Evolutionary conservation across 2,329 filamentous ascomycete species (phyloP).

Genomic region (Xenosphaeropsis pyriputrescens): DNA sequence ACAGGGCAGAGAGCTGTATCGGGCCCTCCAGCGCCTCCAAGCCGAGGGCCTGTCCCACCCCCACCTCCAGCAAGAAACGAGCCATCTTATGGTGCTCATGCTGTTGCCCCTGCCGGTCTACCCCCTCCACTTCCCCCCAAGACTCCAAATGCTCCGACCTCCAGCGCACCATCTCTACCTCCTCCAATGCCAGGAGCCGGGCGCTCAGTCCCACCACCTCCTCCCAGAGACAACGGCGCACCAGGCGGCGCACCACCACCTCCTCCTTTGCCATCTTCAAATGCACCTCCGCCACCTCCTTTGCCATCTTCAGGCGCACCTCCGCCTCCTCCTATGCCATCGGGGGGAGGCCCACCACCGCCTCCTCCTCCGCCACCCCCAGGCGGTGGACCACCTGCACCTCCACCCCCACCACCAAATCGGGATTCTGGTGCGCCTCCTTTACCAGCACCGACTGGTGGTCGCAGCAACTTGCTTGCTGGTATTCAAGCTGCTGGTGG

Average conservation of each 20-base stretch:
- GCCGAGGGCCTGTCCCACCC: constrained; percentile 56
- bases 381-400: constrained; percentile 29
- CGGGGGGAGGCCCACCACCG: constrained; percentile 16
- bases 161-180: constrained; percentile 30
- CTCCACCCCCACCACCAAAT: constrained; percentile 36
- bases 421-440: constrained; percentile 37
- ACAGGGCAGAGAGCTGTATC: constrained; percentile 44
- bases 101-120: constrained; percentile 16
- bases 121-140: constrained; percentile 27
- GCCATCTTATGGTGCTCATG: constrained; percentile 30
- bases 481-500: constrained; percentile 60
- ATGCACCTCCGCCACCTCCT: constrained; percentile 20
- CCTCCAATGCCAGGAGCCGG: constrained; percentile 35
- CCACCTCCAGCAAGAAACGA: constrained; percentile 41
- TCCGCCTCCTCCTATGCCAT: constrained; percentile 16
- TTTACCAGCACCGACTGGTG: constrained; percentile 25
- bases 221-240: constrained; percentile 19
- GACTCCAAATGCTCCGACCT: constrained; percentile 24
- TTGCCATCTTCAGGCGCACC: constrained; percentile 18
- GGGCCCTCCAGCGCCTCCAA: constrained; percentile 59
- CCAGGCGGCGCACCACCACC: constrained; percentile 15
- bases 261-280: constrained; percentile 16
- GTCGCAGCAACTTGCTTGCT: constrained; percentile 47
- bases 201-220: constrained; percentile 36
- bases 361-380: constrained; percentile 23